Percentiles rank a stretch among this genome's conserved stretches.
phyloP scores from a whole-genome alignment of 345 rosid genomes.

The Syzygium grande region DNA sequence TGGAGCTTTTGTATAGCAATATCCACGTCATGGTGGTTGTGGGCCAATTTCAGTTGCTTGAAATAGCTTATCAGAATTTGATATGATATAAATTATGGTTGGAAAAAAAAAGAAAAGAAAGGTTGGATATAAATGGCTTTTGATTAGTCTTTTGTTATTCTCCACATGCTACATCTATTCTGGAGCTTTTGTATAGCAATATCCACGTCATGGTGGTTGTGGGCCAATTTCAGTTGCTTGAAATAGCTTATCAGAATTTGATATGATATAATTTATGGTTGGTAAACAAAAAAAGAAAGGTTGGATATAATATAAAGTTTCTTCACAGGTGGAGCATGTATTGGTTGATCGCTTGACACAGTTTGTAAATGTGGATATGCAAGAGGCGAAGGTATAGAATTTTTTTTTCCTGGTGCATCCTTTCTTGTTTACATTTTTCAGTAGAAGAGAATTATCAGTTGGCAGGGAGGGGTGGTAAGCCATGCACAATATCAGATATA shows the following conservation, averaged over 20 bases:
- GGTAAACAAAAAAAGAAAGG: neutral
- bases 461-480: neutral
- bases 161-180: neutral
- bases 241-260: neutral
- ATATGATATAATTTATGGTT: neutral
- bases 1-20: neutral
- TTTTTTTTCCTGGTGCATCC: neutral
- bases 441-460: neutral
- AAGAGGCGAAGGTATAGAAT: constrained; percentile 54
- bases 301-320: neutral
- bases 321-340: constrained; percentile 68
- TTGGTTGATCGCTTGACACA: constrained; percentile 55
- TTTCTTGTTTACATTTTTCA: neutral
- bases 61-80: neutral
- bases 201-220: neutral
- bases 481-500: neutral
- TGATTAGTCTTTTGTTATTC: neutral
- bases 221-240: neutral
- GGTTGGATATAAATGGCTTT: neutral
- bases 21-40: neutral
- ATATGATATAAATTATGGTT: neutral
- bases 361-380: constrained; percentile 60
- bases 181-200: neutral
- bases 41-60: neutral
- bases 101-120: neutral